Evolutionary conservation across 495 filamentous ascomycete genomes (phyloP), one percentile per base, ranked within the genome.

Genomic region (Talaromyces liani): DNA sequence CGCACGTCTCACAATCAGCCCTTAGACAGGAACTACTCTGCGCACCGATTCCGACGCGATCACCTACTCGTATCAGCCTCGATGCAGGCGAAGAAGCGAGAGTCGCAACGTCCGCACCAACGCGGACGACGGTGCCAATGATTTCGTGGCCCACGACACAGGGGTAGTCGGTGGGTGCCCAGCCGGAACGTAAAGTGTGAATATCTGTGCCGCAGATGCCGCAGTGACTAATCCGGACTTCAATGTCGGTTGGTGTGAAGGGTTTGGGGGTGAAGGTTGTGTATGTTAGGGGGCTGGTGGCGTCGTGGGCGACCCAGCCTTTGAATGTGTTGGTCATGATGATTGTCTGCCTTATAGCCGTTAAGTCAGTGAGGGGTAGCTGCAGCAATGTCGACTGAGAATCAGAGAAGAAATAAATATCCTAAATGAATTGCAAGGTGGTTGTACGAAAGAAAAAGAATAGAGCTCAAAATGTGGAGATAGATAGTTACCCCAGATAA

Each of bases 61-160:
- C 92, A 31, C 92, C 92, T 57, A 90, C 66, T 34, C 87, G 85
- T 71, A 95, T 77, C 41, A 80, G 65, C 4, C 70, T 77, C 62
- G 85, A 85, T 5, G 80, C 86, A 34, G 85, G 78, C 36, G 73
- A 79, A 16, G 66, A 69, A 39, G 60, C 22, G 14, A 72, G 66
- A n/a, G 59, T 68, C 6, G 71, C 53, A 1, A 77, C 73, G 12
- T 22, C 65, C 14, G 64, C 33, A 27, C 91, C 92, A 24, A 93
- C 80, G 29, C 85, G 85, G 29, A 90, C 84, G 2, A 86, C 88
- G 36, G 76, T 85, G 27, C 92, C 92, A 66, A 93, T 84, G 55
- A 97, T 92, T 69, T 97, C 92, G 75, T 94, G 91, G 56, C 91
- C 91, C 20, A 91, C 89, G 64, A 85, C 84, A 72, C 82, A 86